Evolutionary conservation across 1,284 basidiomycete species (phyloP).

Genomic region (Rhodotorula mucilaginosa): DNA sequence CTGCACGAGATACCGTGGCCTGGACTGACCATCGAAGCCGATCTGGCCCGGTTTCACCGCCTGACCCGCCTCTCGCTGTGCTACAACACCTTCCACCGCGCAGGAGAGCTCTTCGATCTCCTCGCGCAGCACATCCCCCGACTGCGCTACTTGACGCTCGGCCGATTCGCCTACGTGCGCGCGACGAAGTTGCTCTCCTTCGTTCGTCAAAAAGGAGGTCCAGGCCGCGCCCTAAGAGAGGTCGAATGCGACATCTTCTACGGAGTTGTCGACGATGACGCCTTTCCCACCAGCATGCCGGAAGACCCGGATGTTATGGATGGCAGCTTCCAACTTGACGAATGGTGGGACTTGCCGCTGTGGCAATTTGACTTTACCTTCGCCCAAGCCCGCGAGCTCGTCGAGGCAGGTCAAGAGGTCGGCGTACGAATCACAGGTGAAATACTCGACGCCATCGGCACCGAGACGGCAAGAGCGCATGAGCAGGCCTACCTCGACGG

Average conservation of each 20-base stretch:
- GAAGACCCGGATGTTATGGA: not conserved
- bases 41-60: not conserved
- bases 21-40: not conserved
- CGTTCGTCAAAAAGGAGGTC: not conserved
- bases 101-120: constrained; percentile 2
- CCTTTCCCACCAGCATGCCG: not conserved
- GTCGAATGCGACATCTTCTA: not conserved
- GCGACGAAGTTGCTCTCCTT: not conserved
- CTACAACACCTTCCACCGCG: not conserved
- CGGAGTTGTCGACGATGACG: not conserved
- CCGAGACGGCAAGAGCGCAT: not conserved
- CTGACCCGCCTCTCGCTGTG: constrained; percentile 5
- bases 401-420: not conserved
- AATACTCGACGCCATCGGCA: not conserved
- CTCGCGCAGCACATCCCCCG: not conserved
- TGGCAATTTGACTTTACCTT: constrained; percentile 1
- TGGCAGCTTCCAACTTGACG: not conserved
- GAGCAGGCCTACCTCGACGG: constrained; percentile 7
- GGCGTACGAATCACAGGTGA: not conserved
- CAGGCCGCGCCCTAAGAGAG: not conserved
- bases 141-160: not conserved
- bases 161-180: not conserved
- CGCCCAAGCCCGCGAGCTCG: constrained; percentile 5
- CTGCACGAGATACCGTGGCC: too few relatives aligned
- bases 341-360: not conserved